Conservation (phyloP, 768 basidiomycete genomes). For the Lactarius akahatsu region DNA sequence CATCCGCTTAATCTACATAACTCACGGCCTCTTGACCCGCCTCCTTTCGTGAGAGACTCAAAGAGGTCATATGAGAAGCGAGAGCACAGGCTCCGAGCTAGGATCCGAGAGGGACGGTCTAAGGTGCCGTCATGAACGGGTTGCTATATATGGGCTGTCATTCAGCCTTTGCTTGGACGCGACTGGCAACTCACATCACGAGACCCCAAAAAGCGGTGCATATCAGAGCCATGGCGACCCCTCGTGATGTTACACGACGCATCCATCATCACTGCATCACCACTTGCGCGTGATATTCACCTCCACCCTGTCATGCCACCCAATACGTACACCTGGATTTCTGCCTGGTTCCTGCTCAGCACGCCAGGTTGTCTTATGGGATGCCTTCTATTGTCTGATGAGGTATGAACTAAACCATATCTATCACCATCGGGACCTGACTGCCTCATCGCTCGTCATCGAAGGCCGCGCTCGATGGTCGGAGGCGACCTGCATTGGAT, state of each 20-base stretch:
- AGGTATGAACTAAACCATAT: conserved; percentile 45
- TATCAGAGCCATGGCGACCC: neutral
- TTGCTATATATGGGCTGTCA: neutral
- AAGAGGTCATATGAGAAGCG: neutral
- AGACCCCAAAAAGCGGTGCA: neutral
- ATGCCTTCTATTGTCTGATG: conserved; percentile 78
- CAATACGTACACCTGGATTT: conserved; percentile 33
- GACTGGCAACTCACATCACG: conserved; percentile 7
- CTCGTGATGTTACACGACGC: neutral
- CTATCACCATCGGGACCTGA: neutral
- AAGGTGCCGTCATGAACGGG: neutral
- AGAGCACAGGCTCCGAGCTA: neutral
- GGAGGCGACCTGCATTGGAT: conserved; percentile 92
- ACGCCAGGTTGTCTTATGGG: conserved; percentile 72
- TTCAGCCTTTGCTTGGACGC: neutral
- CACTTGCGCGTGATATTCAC: neutral
- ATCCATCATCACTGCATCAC: neutral
- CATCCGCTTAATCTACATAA: neutral
- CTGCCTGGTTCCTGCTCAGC: conserved; percentile 50
- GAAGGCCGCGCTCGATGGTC: conserved; percentile 79
- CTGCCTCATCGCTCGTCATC: conserved; percentile 2
- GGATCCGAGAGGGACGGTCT: neutral
- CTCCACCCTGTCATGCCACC: conserved; percentile 29
- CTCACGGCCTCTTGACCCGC: neutral
- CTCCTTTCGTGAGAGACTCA: neutral